Evolutionary conservation across 352 stramenopile species (phyloP), one percentile per base, ranked within the genome.

Genomic region (Elongisporangium undulatum): DNA sequence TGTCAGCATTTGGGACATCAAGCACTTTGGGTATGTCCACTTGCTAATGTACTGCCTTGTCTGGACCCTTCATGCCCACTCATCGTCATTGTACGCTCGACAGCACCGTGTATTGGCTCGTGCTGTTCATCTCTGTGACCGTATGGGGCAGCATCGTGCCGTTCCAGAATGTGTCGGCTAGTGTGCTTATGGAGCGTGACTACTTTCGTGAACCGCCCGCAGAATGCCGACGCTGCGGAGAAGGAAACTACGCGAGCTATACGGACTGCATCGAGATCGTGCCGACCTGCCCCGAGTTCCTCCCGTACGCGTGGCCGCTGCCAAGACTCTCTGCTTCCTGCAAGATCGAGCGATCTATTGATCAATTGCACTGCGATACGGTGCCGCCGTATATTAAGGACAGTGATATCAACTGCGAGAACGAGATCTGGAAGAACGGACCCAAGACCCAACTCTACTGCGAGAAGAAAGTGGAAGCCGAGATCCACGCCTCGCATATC

Each of bases 131-230:
- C 17, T 93, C 82, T 63, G 49, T 96, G 4, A 72, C 87, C 0
- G 69, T 94, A 7, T 97, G 96, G 65, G 87, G 82, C 17, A 86
- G 74, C 22, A 77, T 96, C 23, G 65, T 96, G 16, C 87, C 89
- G 7, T 95, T 96, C 50, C 95, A 96, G 58, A 92, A 80, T 51
- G 82, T 97, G 3, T 79, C 86, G 3, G 75, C 68, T 16, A 87
- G 77, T 21, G 67, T 97, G 26, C 54, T 97, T 16, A 68, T 95
- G 49, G 85, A 97, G 55, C 68, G 85, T 24, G 77, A 93, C 60
- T 94, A 70, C 39, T 82, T 81, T 45, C 65, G 64, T 3, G 38
- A 22, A 1, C 72, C 70, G 19, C 75, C 75, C 1, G 10, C 15
- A 6, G 53, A 62, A 10, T 85, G 75, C 57, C 51, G 24, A 15